Percentiles rank a stretch among this genome's conserved stretches.
Conservation (phyloP, 2,329 filamentous ascomycete species). For the Ramularia endophylla region DNA sequence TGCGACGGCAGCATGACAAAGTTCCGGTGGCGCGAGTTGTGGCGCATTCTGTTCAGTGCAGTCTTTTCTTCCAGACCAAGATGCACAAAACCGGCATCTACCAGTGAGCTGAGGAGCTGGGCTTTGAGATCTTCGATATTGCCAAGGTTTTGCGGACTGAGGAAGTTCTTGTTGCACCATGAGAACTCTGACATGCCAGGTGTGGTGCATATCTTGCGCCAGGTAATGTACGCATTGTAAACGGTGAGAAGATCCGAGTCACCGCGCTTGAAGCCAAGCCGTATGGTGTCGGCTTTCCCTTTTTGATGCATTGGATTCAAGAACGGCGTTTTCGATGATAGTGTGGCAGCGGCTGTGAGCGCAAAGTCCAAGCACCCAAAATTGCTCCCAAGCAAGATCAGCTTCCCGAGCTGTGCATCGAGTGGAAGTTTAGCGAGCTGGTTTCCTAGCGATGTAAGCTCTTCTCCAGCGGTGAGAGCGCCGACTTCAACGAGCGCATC, state of each 20-base stretch:
- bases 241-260: constrained; percentile 90
- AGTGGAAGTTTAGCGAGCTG: constrained; percentile 85
- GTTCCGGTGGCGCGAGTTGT: constrained; percentile 56
- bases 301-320: constrained; percentile 78
- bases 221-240: constrained; percentile 88
- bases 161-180: constrained; percentile 92
- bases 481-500: constrained; percentile 91
- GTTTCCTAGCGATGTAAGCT: constrained; percentile 76
- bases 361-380: constrained; percentile 91
- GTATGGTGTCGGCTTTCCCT: constrained; percentile 72
- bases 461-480: constrained; percentile 73
- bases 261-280: constrained; percentile 70
- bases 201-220: constrained; percentile 75
- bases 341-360: constrained; percentile 83
- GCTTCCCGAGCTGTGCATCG: constrained; percentile 90
- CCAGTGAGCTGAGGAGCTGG: constrained; percentile 77
- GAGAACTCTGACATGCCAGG: constrained; percentile 69
- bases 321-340: constrained; percentile 94
- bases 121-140: constrained; percentile 96
- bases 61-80: constrained; percentile 68
- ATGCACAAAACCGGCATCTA: constrained; percentile 76
- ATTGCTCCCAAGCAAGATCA: constrained; percentile 77
- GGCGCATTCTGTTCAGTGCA: constrained; percentile 62
- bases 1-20: constrained; percentile 80
- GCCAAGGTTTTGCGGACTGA: constrained; percentile 78